A percentile compares a stretch with the other conserved stretches of the same genome.
Evolutionary conservation across 1,284 basidiomycete genomes (phyloP).

Genomic region (Amylostereum chailletii): DNA sequence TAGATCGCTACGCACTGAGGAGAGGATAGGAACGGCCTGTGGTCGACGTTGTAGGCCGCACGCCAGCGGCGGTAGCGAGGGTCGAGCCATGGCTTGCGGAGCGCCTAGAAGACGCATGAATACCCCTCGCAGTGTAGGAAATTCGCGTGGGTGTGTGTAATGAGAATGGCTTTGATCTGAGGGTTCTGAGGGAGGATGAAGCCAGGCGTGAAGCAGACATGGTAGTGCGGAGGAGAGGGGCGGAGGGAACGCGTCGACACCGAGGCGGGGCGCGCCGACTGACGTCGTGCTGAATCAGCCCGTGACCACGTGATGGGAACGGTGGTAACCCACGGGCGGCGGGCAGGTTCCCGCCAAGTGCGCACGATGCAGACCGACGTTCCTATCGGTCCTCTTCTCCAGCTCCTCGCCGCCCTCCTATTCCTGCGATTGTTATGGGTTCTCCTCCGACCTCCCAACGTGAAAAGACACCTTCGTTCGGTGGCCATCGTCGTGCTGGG

Average conservation of each 20-base stretch:
- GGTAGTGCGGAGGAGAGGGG: background rate
- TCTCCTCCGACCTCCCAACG: conserved; percentile 5
- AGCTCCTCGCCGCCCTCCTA: background rate
- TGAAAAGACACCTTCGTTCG: conserved; percentile 43
- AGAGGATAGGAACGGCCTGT: conserved; percentile 10
- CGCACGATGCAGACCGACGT: background rate
- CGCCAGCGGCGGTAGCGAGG: conserved; percentile 8
- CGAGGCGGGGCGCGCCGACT: background rate
- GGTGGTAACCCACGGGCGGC: too few relatives aligned
- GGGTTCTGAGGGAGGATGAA: background rate
- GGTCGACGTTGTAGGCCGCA: conserved; percentile 6
- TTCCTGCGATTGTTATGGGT: conserved; percentile 3
- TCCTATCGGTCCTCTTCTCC: background rate
- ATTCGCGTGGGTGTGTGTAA: background rate
- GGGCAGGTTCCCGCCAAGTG: too few relatives aligned
- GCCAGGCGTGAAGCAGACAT: conserved; percentile 5
- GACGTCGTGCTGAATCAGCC: background rate
- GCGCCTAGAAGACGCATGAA: conserved; percentile 4
- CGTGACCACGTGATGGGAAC: background rate
- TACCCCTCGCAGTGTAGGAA: background rate
- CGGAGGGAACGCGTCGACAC: background rate
- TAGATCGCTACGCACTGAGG: conserved; percentile 17
- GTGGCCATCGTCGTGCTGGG: conserved; percentile 90
- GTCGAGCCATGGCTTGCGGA: conserved; percentile 5
- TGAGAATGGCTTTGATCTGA: too few relatives aligned